Base-by-base conservation (phyloP, 208 protist species). In the Crithidia thermophila region DNA sequence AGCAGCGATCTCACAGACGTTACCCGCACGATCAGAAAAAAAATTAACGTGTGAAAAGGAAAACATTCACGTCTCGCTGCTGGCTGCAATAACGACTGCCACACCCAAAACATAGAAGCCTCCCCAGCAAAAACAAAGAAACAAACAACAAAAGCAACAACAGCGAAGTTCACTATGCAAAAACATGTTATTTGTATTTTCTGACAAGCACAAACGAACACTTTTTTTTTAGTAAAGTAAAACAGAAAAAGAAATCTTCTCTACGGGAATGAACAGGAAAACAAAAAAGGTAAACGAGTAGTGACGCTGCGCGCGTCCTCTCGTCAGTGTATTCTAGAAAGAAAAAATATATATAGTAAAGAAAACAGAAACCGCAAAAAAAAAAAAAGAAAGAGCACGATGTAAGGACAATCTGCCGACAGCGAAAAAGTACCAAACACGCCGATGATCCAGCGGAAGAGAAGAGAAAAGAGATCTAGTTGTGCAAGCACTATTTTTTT, bases 281-380 rank as follows among this genome's bases (percentile, higher is more conserved):
- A 20, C 16, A 6, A 27, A 34, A 67, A 25, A 23, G 21, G 21
- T 20, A 36, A 13, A 31, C 14, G 4, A 45, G 31, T 34, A 50
- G 52, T 61, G 25, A 47, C 64, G 47, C 40, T 8, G 18, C 7
- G 13, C 2, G 4, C 67, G 30, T 16, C 16, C 33, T 58, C 45
- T 42, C 34, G 25, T 56, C 55, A 23, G 34, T 61, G 49, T 33
- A 72, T 43, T 59, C 50, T 56, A 65, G n/a, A 6, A 39, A 14
- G 49, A 37, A 58, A 21, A 62, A 45, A 53, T 34, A 34, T 23
- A 58, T 40, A 61, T 5, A 49, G 21, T 8, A 58, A 40, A 36
- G 3, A 40, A 16, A 67, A 67, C 31, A 60, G 6, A 37, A 18
- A 31, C 23, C 37, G 30, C 30, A 55, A 27, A 53, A 50, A 52